A percentile compares a stretch with the other conserved stretches of the same genome.
Evolutionary conservation across 257 asterid species (phyloP).

Genomic region (Lithospermum erythrorhizon): DNA sequence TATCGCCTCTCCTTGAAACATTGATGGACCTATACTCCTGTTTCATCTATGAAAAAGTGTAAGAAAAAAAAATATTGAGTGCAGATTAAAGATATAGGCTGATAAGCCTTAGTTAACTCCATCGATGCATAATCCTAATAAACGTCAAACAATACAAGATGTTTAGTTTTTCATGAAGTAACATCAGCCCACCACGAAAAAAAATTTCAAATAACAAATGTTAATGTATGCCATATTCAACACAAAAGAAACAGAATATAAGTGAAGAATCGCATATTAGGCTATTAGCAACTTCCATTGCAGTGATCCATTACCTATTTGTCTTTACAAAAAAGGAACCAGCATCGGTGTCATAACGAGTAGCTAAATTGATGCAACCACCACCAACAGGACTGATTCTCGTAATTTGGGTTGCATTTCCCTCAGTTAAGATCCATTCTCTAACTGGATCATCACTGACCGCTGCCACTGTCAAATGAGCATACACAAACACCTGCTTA

Average conservation of each 20-base stretch:
- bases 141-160: no score
- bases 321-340: constrained; percentile 83
- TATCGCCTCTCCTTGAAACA: constrained; percentile 95
- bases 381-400: constrained; percentile 82
- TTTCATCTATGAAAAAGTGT: constrained; percentile 8
- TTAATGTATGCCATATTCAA: no score
- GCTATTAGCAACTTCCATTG: background rate
- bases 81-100: background rate
- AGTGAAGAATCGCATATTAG: no score
- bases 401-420: constrained; percentile 68
- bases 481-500: background rate
- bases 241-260: no score
- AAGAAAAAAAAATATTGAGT: background rate
- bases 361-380: constrained; percentile 83
- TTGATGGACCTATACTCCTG: constrained; percentile 76
- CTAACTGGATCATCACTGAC: constrained; percentile 73
- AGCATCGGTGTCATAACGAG: constrained; percentile 73
- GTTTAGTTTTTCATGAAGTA: no score
- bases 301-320: constrained; percentile 42
- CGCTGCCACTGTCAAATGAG: constrained; percentile 45
- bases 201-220: background rate
- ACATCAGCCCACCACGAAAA: background rate
- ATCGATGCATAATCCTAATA: background rate
- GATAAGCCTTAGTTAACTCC: no score
- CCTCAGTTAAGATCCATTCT: constrained; percentile 86